Percentiles rank a stretch among this genome's conserved stretches.
Evolutionary conservation across 192 early-diverging fungal genomes (phyloP).

Genomic region (Haplosporangium gracile): DNA sequence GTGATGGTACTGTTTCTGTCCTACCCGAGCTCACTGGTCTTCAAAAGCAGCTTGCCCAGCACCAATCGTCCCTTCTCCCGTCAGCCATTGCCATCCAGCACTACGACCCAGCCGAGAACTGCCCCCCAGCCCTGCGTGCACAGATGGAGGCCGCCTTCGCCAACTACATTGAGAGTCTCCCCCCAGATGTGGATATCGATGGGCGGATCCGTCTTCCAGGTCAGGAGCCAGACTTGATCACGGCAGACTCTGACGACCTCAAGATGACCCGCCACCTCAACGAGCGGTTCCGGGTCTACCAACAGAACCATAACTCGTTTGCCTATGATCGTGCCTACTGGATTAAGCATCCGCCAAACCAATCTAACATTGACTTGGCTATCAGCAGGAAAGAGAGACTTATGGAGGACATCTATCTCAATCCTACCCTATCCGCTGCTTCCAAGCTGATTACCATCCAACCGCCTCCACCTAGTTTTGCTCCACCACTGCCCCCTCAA

Average conservation of each 20-base stretch:
- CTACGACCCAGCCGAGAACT: background rate
- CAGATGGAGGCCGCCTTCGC: background rate
- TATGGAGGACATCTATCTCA: background rate
- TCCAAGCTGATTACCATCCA: slow-evolving; percentile 1
- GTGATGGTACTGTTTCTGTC: background rate
- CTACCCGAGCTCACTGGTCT: slow-evolving; percentile 34
- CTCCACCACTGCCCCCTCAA: background rate
- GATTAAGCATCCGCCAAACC: slow-evolving; percentile 11
- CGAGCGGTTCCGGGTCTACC: background rate
- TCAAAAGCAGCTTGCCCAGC: slow-evolving; percentile 41
- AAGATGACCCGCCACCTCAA: background rate
- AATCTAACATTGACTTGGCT: background rate
- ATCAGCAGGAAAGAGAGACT: background rate
- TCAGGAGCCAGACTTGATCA: background rate
- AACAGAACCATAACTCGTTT: background rate
- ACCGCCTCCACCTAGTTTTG: background rate
- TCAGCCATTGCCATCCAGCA: slow-evolving; percentile 37
- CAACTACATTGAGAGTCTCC: background rate
- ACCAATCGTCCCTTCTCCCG: slow-evolving; percentile 39
- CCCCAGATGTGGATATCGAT: background rate
- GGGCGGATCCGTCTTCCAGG: background rate
- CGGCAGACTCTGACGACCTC: background rate
- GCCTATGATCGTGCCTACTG: slow-evolving; percentile 12
- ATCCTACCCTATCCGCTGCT: background rate
- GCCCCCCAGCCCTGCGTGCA: background rate